phyloP scores from a whole-genome alignment of 345 rosid genomes.

The Moricandia moricandioides region DNA sequence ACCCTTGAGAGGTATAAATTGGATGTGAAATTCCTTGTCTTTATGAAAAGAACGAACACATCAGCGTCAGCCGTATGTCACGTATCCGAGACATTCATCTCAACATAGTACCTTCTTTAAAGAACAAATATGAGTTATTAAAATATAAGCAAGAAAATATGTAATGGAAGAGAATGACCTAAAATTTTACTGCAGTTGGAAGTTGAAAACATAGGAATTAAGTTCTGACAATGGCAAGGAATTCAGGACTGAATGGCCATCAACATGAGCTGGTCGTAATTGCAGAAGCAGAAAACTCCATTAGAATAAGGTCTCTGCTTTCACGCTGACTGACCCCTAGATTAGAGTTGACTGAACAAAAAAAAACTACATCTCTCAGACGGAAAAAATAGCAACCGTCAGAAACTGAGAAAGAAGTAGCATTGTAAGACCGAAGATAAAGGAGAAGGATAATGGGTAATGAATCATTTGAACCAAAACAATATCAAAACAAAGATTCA shows the following conservation, averaged over 20 bases:
- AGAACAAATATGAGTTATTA: not conserved
- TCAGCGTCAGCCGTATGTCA: not conserved
- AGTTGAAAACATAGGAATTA: not conserved
- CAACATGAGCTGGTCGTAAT: not conserved
- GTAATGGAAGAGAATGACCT: not conserved
- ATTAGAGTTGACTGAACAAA: not conserved
- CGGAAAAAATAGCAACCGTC: too few relatives aligned
- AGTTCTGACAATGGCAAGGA: not conserved
- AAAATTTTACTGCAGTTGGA: not conserved
- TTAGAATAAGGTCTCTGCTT: not conserved
- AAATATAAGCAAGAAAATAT: not conserved
- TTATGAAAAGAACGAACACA: not conserved
- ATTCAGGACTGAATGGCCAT: not conserved
- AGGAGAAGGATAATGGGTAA: not conserved
- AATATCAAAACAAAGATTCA: not conserved
- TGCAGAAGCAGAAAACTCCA: not conserved
- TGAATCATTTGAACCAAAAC: not conserved
- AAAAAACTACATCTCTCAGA: not conserved
- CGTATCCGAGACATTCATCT: not conserved
- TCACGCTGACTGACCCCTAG: not conserved
- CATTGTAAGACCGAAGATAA: not conserved
- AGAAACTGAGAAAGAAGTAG: not conserved
- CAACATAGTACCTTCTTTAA: not conserved
- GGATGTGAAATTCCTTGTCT: not conserved
- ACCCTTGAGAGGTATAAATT: not conserved